Percentiles rank a stretch among this genome's conserved stretches.
These are phyloP conservation scores for Suhomyces kilbournensis DNA, from an alignment of 805 yeast species.

Conservation along the genomic window DNA sequence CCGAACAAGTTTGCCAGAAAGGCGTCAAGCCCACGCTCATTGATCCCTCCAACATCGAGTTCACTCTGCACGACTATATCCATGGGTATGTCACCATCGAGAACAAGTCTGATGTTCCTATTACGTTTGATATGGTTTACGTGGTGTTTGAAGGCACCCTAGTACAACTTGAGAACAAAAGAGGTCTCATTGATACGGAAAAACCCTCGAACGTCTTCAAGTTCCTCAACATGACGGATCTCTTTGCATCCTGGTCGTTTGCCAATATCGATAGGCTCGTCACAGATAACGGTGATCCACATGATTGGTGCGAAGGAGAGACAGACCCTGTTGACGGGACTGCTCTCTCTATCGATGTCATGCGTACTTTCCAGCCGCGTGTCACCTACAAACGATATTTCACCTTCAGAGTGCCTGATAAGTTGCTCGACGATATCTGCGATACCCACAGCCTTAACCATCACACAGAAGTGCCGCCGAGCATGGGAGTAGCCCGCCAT, in stretches of 20 bases:
- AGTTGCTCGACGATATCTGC: conserved; percentile 40
- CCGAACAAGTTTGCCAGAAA: conserved; percentile 38
- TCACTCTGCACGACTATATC: conserved; percentile 40
- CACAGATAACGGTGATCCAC: conserved; percentile 28
- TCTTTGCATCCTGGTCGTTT: conserved; percentile 44
- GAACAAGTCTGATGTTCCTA: conserved; percentile 29
- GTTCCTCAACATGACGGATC: conserved; percentile 42
- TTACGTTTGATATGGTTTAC: conserved; percentile 44
- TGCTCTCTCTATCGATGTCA: conserved; percentile 32
- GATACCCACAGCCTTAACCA: conserved; percentile 31
- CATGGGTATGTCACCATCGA: conserved; percentile 42
- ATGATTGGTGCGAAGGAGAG: conserved; percentile 45
- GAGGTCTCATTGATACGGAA: conserved; percentile 19
- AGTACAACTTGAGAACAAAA: conserved; percentile 22
- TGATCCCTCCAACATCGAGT: conserved; percentile 32
- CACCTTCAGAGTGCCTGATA: conserved; percentile 41
- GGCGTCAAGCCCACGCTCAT: conserved; percentile 34
- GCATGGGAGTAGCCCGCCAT: conserved; percentile 31
- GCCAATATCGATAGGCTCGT: conserved; percentile 40
- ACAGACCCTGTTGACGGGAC: conserved; percentile 41
- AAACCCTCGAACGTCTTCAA: conserved; percentile 30
- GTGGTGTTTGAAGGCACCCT: conserved; percentile 41
- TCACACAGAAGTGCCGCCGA: conserved; percentile 38
- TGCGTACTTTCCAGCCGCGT: conserved; percentile 35
- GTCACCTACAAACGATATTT: conserved; percentile 41